Evolutionary conservation across 2,329 filamentous ascomycete genomes (phyloP), one percentile per base, ranked within the genome.

Genomic region (Stagonosporopsis chrysanthemi): DNA sequence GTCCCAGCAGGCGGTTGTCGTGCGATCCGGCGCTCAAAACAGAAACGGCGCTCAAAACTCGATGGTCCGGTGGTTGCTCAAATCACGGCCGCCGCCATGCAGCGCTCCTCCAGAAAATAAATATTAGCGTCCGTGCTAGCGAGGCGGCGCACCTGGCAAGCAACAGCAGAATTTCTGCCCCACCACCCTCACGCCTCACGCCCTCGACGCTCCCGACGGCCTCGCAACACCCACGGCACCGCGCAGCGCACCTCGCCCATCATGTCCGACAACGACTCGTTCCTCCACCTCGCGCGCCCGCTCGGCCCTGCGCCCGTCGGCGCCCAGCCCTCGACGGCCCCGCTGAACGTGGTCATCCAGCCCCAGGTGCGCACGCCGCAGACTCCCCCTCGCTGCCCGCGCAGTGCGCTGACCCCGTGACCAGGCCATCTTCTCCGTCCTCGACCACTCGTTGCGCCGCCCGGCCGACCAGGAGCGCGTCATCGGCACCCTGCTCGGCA

Each of bases 391-490:
- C 24, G 33, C 19, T 26, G 38, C 43, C 54, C 26, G 14, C 33
- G 29, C 40, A 56, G 42, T 41, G 43, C 40, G 36, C 60, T 63
- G 51, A 63, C 42, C 24, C 28, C 26, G 38, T 54, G 36, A 46
- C 36, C 66, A 86, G 83, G 86, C 86, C 61, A 81, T 89, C 56
- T 88, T 88, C 81, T 86, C 84, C 60, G 77, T 89, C 68, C 83
- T 89, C 77, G 95, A 99, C 81, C 95, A 99, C 83, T 93, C 94
- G 67, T 87, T 94, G 67, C 91, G 95, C 79, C 89, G 94, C 74
- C 92, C 96, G 73, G 88, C 89, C 66, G 92, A 97, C 79, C 92
- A 95, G 75, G 92, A 95, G 72, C 91, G 95, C 75, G 95, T 99
- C 64, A 99, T 99, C 75, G 95, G 95, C 73, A 97, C 95, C 59